phyloP scores from a whole-genome alignment of 2,329 filamentous ascomycete species.

The Malbranchea zuffiana region DNA sequence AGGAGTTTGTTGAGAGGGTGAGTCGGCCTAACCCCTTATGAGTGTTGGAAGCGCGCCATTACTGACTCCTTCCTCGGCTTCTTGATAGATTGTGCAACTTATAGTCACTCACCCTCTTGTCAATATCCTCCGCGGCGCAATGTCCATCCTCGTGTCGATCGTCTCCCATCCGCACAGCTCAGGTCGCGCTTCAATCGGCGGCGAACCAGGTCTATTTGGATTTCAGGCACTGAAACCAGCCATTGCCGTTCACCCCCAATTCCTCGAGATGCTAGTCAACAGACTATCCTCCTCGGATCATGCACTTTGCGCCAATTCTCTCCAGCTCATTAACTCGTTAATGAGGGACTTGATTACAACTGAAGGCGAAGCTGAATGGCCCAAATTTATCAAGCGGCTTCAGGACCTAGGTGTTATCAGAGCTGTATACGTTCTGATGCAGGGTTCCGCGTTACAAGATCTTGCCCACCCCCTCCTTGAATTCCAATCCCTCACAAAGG shows the following conservation, averaged over 20 bases:
- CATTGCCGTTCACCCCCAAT: slow-evolving; percentile 81
- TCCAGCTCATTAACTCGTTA: slow-evolving; percentile 89
- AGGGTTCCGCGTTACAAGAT: slow-evolving; percentile 83
- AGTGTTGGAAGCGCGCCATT: too few relatives aligned
- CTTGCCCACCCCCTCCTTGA: slow-evolving; percentile 80
- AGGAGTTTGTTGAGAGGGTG: slow-evolving; percentile 49
- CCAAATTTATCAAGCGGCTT: slow-evolving; percentile 83
- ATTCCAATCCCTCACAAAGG: slow-evolving; percentile 84
- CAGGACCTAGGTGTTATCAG: slow-evolving; percentile 90
- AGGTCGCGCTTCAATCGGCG: slow-evolving; percentile 31
- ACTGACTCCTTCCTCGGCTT: slow-evolving; percentile 4
- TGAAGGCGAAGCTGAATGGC: slow-evolving; percentile 75
- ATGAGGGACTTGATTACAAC: slow-evolving; percentile 82
- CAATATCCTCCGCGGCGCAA: slow-evolving; percentile 91
- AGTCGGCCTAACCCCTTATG: too few relatives aligned
- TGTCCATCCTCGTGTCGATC: slow-evolving; percentile 90
- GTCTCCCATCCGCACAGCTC: slow-evolving; percentile 69
- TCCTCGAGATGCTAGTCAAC: slow-evolving; percentile 85
- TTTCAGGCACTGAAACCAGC: slow-evolving; percentile 88
- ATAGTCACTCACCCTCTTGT: slow-evolving; percentile 92
- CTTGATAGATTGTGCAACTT: slow-evolving; percentile 63
- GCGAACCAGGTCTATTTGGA: slow-evolving; percentile 58
- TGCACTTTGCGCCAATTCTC: slow-evolving; percentile 83
- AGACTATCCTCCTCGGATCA: slow-evolving; percentile 91
- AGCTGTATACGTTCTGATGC: slow-evolving; percentile 86